Evolutionary conservation across 192 early-diverging fungal species (phyloP).

Genomic region (Thamnidium elegans): DNA sequence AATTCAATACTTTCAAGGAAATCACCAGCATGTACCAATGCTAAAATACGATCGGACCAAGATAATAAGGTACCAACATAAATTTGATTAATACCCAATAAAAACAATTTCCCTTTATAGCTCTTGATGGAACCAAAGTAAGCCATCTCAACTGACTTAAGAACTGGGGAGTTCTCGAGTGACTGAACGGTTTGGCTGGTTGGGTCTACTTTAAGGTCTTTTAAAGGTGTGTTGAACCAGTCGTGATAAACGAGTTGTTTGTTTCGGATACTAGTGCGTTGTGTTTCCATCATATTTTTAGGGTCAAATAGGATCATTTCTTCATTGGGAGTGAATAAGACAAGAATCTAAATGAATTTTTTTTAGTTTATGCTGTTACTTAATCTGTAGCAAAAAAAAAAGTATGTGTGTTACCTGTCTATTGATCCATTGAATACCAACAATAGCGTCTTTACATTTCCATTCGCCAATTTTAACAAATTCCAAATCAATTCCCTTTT

Average conservation of each 20-base stretch:
- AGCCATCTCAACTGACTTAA: constrained; percentile 41
- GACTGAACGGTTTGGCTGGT: neutral
- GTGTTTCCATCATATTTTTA: constrained; percentile 47
- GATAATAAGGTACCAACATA: constrained; percentile 53
- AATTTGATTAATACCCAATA: constrained; percentile 54
- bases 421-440: constrained; percentile 58
- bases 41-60: constrained; percentile 58
- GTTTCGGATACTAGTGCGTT: constrained; percentile 41
- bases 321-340: constrained; percentile 56
- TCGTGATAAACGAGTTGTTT: constrained; percentile 59
- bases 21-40: constrained; percentile 52
- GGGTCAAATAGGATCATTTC: constrained; percentile 60
- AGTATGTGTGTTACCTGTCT: constrained; percentile 40
- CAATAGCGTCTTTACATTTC: constrained; percentile 51
- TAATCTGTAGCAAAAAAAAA: neutral
- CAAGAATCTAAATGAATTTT: constrained; percentile 39
- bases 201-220: constrained; percentile 33
- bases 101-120: constrained; percentile 56
- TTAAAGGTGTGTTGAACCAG: constrained; percentile 41
- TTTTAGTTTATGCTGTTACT: neutral
- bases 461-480: constrained; percentile 54
- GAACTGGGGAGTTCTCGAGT: neutral
- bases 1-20: constrained; percentile 56
- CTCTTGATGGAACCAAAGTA: constrained; percentile 53
- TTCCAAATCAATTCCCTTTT: constrained; percentile 33